phyloP scores from a whole-genome alignment of 1,139 yeast species.

The Spencermartinsiella ligniputridi region DNA sequence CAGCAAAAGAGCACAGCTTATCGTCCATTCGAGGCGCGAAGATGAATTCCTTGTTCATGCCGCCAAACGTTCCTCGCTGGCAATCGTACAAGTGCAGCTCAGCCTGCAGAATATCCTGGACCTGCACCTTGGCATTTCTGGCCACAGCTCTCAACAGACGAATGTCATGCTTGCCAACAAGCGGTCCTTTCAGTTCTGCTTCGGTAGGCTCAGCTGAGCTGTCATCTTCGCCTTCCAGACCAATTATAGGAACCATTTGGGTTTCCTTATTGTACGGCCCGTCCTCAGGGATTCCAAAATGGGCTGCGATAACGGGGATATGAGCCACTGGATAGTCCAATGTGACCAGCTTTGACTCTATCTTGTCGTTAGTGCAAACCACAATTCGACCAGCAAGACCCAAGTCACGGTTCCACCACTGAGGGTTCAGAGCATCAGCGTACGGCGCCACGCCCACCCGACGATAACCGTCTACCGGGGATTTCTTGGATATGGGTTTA shows the following conservation, averaged over 20 bases:
- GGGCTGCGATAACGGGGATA: conserved; percentile 89
- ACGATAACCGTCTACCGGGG: conserved; percentile 60
- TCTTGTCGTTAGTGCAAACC: conserved; percentile 44
- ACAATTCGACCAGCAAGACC: conserved; percentile 85
- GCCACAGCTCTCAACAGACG: conserved; percentile 68
- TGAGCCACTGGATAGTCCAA: conserved; percentile 74
- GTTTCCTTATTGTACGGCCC: conserved; percentile 79
- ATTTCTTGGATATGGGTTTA: conserved; percentile 73
- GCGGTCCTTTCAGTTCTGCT: conserved; percentile 48
- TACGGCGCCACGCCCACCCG: conserved; percentile 88
- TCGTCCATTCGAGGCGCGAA: conserved; percentile 87
- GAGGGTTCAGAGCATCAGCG: conserved; percentile 66
- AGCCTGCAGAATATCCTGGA: conserved; percentile 66
- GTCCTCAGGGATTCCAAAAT: conserved; percentile 68
- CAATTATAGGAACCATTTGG: conserved; percentile 79
- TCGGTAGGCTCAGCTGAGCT: conserved; percentile 26
- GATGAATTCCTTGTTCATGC: conserved; percentile 76
- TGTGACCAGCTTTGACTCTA: conserved; percentile 62
- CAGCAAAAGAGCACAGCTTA: conserved; percentile 77
- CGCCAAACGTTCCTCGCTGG: conserved; percentile 76
- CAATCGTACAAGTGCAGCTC: conserved; percentile 78
- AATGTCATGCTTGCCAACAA: conserved; percentile 62
- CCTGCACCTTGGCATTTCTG: conserved; percentile 47
- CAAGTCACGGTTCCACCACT: conserved; percentile 87
- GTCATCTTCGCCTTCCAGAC: conserved; percentile 31